phyloP scores from a whole-genome alignment of 331 rosid species.

The Cydonia oblonga region DNA sequence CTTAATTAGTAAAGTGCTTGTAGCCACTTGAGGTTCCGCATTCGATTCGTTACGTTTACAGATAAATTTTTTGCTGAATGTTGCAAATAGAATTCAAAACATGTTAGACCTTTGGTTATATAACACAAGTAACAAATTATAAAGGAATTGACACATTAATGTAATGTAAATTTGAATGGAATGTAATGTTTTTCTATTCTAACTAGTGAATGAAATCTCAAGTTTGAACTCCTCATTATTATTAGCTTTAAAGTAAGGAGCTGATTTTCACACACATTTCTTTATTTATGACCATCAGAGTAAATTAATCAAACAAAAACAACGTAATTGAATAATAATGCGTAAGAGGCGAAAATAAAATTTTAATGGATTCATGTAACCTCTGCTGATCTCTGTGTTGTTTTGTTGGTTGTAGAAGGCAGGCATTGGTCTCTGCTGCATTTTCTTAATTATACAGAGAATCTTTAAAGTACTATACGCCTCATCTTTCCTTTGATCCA shows the following conservation, averaged over 20 bases:
- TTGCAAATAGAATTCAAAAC: neutral
- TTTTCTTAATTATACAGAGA: neutral
- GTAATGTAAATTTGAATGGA: too few relatives aligned
- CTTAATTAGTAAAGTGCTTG: neutral
- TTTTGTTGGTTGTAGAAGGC: neutral
- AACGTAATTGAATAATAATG: too few relatives aligned
- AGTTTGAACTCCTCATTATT: too few relatives aligned
- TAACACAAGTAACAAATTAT: neutral
- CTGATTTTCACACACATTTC: too few relatives aligned
- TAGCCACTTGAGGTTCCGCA: neutral
- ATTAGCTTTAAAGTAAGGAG: too few relatives aligned
- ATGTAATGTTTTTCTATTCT: too few relatives aligned
- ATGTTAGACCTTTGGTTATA: neutral
- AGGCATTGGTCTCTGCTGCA: neutral
- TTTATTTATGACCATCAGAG: too few relatives aligned
- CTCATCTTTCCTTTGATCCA: slow-evolving; percentile 8
- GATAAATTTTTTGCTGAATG: neutral
- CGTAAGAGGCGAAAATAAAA: too few relatives aligned
- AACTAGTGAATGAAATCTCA: too few relatives aligned
- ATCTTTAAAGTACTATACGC: neutral
- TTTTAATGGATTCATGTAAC: neutral
- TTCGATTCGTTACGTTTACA: neutral
- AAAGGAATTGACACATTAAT: neutral
- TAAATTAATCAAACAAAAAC: too few relatives aligned
- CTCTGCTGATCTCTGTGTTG: neutral